These are phyloP conservation scores for Arthrinium puccinioides DNA, from an alignment of 2,329 filamentous ascomycete species.

Conservation along the genomic window DNA sequence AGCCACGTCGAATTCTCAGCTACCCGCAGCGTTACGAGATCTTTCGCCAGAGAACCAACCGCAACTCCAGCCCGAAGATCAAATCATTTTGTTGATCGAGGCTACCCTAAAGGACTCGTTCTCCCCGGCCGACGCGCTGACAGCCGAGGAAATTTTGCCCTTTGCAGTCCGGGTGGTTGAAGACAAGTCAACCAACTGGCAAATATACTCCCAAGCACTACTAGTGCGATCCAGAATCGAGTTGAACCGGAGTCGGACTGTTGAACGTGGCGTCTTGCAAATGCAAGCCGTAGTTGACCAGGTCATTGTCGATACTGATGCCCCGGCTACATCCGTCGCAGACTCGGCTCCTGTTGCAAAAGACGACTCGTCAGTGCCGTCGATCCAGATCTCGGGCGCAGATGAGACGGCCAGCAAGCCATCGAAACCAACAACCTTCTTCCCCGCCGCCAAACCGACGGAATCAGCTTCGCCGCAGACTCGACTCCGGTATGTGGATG, in stretches of 20 bases:
- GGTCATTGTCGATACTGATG: constrained; percentile 71
- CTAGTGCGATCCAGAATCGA: constrained; percentile 87
- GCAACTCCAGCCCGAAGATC: constrained; percentile 73
- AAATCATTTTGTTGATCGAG: constrained; percentile 83
- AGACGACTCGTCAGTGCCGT: constrained; percentile 28
- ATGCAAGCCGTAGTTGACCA: constrained; percentile 94
- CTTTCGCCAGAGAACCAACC: constrained; percentile 77
- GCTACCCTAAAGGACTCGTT: constrained; percentile 82
- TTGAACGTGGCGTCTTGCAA: constrained; percentile 85
- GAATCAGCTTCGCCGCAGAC: constrained; percentile 75
- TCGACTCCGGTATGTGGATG: constrained; percentile 76
- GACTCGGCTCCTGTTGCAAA: constrained; percentile 10
- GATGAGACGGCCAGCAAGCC: constrained; percentile 15
- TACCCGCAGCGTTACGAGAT: constrained; percentile 55
- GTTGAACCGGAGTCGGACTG: constrained; percentile 75
- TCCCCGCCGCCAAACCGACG: constrained; percentile 65
- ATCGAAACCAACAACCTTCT: constrained; percentile 64
- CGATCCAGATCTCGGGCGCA: constrained; percentile 36
- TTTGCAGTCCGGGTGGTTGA: constrained; percentile 84
- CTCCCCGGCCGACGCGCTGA: constrained; percentile 75
- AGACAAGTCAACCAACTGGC: constrained; percentile 92
- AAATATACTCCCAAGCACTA: constrained; percentile 90
- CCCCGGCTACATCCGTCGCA: constrained; percentile 15
- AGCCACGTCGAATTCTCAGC: constrained; percentile 20
- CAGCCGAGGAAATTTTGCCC: constrained; percentile 86